Evolutionary conservation across 306 rosid species (phyloP), one percentile per base, ranked within the genome.

Genomic region (Sesbania bispinosa): DNA sequence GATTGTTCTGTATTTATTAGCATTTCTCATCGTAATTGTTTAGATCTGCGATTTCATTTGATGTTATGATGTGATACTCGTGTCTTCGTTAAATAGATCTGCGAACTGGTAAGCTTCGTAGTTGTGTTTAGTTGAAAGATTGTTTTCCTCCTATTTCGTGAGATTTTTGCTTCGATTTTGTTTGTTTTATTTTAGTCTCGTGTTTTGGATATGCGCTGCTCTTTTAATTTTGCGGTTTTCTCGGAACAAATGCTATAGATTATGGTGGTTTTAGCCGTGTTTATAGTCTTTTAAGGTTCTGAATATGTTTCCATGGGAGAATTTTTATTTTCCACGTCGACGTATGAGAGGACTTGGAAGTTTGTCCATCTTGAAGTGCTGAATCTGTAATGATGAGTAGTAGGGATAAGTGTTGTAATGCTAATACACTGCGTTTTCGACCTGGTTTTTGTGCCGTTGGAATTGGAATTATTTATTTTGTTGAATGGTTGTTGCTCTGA

Each of bases 1-100:
- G 41, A 15, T 69, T 83, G 1, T 16, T 24, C 5, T 6, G 14
- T 35, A 2, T 36, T 45, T 6, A 4, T 9, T 10, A 14, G n/a
- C 7, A 53, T 64, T 69, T 66, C 10, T 20, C 38, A 27, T 58
- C 3, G 24, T 48, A 0, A 18, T 10, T 2, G 45, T 76, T 65
- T 77, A 73, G 90, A 92, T 92, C 90, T 84, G 57, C 9, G 38
- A 3, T 23, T 69, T 61, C 0, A 6, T 26, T 71, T 35, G 1
- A 27, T n/a, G n/a, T n/a, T n/a, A n/a, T n/a, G n/a, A n/a, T n/a
- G n/a, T n/a, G n/a, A n/a, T n/a, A n/a, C n/a, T n/a, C n/a, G n/a
- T n/a, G n/a, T 21, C 1, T 6, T 27, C 11, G 33, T 53, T 15
- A 2, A 1, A 15, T 55, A 72, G 79, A 79, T 86, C 83, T 80